These are phyloP conservation scores for Cryptosporidium canis DNA, from an alignment of 169 alveolate species.

Conservation along the genomic window DNA sequence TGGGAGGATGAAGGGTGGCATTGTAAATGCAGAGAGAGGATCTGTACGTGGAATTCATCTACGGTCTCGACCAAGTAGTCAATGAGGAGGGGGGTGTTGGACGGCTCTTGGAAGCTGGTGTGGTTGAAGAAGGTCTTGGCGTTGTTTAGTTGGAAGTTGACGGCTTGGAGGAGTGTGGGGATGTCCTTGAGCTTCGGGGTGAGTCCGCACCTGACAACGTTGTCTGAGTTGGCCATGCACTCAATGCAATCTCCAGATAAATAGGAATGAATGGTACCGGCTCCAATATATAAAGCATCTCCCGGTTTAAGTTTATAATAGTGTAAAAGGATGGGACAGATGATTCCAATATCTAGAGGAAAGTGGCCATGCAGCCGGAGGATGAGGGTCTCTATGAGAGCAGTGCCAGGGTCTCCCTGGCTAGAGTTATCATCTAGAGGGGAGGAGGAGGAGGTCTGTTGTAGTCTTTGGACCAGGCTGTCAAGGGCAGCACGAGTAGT, in stretches of 20 bases:
- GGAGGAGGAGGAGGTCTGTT: not conserved
- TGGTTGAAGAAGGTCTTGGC: not conserved
- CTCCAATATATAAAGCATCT: conserved; percentile 88
- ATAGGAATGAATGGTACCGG: conserved; percentile 94
- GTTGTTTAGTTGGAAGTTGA: conserved; percentile 18
- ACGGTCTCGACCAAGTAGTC: conserved; percentile 10
- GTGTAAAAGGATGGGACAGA: conserved; percentile 88
- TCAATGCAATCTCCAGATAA: conserved; percentile 93
- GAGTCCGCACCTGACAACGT: conserved; percentile 95
- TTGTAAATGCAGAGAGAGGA: not conserved
- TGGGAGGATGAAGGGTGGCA: not conserved
- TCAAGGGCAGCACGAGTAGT: not conserved
- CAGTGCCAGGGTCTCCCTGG: not conserved
- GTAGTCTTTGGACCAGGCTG: conserved; percentile 11
- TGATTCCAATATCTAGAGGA: conserved; percentile 89
- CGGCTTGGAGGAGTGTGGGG: conserved; percentile 75
- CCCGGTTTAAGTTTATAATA: conserved; percentile 87
- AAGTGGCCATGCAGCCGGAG: conserved; percentile 78
- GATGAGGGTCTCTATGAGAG: conserved; percentile 20
- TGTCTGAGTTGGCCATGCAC: conserved; percentile 94
- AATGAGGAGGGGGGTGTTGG: not conserved
- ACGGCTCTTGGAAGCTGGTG: not conserved
- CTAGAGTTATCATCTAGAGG: not conserved
- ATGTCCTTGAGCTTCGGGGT: conserved; percentile 93
- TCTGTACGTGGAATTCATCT: not conserved